A percentile compares a stretch with the other conserved stretches of the same genome.
Conservation (phyloP, 2,329 filamentous ascomycete genomes). For the Alternaria solani region DNA sequence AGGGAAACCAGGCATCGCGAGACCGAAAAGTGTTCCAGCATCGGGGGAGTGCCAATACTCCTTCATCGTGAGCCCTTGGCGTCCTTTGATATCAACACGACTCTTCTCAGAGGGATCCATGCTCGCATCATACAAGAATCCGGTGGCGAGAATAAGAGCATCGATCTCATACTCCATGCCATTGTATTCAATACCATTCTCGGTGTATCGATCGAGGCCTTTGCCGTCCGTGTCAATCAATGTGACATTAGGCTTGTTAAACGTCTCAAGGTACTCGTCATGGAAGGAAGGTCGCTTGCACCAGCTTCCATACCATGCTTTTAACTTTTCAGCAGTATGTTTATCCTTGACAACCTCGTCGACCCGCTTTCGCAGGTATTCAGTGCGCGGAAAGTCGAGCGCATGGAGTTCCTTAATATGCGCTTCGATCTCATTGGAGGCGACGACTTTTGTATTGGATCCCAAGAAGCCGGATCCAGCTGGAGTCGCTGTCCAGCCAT, state of each 20-base stretch:
- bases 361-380: no score
- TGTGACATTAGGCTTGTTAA: slow-evolving; percentile 66
- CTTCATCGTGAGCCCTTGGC: no score
- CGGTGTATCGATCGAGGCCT: slow-evolving; percentile 54
- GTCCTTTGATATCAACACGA: no score
- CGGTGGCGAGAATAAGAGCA: no score
- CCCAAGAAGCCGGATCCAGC: slow-evolving; percentile 29
- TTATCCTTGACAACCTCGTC: slow-evolving; percentile 56
- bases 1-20: no score
- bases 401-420: no score
- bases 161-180: neutral
- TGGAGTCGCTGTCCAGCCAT: slow-evolving; percentile 56
- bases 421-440: neutral
- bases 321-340: slow-evolving; percentile 60
- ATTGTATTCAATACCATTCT: neutral
- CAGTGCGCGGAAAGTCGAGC: no score
- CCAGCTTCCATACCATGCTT: slow-evolving; percentile 66
- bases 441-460: slow-evolving; percentile 17
- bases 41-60: no score
- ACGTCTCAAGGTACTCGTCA: slow-evolving; percentile 65
- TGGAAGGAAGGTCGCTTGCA: slow-evolving; percentile 72
- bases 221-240: slow-evolving; percentile 68
- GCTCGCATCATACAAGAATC: no score
- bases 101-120: no score
- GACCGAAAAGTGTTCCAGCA: no score